Conservation (phyloP, 331 rosid species). For the Prunus yedoensis region DNA sequence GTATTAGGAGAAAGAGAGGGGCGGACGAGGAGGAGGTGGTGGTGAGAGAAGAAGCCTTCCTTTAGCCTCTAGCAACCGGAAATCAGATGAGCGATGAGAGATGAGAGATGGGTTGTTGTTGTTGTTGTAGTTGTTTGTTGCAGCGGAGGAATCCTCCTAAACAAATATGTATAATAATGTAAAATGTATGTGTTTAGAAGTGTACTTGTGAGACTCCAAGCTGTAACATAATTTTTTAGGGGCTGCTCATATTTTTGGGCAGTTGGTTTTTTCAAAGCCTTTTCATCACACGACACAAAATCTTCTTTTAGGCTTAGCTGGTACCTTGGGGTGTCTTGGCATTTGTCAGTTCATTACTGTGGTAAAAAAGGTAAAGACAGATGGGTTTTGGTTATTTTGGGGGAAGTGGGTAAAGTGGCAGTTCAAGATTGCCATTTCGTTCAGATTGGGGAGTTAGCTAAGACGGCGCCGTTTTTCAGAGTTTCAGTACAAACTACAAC, state of each 20-base stretch:
- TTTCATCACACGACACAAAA: neutral
- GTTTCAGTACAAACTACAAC: neutral
- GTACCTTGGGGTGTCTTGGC: neutral
- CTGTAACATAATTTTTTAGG: too few species aligned
- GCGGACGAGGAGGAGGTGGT: neutral
- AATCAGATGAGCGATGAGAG: neutral
- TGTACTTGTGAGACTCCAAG: too few species aligned
- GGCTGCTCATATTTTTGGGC: neutral
- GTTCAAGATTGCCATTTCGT: neutral
- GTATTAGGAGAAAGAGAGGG: too few species aligned
- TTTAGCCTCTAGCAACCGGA: neutral
- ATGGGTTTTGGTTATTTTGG: neutral
- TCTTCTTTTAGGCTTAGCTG: neutral
- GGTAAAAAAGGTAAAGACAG: constrained; percentile 12
- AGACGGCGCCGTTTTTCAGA: neutral
- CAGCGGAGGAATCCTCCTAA: too few species aligned
- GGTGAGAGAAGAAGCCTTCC: neutral
- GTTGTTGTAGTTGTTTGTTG: neutral
- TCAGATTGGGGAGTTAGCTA: neutral
- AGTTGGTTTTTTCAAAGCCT: neutral
- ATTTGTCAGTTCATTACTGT: neutral
- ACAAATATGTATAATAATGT: too few species aligned
- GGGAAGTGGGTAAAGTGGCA: neutral
- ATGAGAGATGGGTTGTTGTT: neutral
- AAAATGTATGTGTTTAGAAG: too few species aligned